Conservation (phyloP, 805 yeast species). For the Kodamaea hsintzibuensis region DNA sequence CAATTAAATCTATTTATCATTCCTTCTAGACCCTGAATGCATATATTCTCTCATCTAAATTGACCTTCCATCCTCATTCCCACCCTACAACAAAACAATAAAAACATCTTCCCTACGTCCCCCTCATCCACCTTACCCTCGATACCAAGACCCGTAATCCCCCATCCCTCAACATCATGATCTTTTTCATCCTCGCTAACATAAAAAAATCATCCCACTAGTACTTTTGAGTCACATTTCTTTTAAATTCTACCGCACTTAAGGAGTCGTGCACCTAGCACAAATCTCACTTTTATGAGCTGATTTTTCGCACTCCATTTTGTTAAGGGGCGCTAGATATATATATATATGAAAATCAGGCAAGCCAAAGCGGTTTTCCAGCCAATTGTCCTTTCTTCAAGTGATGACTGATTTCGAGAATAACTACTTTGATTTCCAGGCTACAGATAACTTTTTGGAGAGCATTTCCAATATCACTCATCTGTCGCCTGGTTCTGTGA, state of each 20-base stretch:
- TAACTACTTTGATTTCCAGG: conserved; percentile 24
- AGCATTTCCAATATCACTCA: conserved; percentile 24
- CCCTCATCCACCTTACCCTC: too few species aligned
- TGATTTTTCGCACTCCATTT: neutral
- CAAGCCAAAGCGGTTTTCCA: neutral
- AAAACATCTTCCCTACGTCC: too few species aligned
- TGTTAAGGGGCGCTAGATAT: neutral
- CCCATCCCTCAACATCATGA: too few species aligned
- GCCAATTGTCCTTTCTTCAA: neutral
- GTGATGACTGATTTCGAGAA: conserved; percentile 17
- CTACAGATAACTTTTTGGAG: conserved; percentile 31
- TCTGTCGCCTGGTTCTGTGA: conserved; percentile 21
- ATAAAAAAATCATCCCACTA: neutral
- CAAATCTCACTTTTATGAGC: conserved; percentile 2
- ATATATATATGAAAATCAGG: neutral
- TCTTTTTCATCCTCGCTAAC: too few species aligned
- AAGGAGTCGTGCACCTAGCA: neutral
- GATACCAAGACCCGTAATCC: too few species aligned
- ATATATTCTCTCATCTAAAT: too few species aligned
- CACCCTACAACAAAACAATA: too few species aligned
- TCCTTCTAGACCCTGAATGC: too few species aligned
- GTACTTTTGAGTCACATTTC: neutral
- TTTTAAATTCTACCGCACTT: neutral
- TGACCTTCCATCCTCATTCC: too few species aligned
- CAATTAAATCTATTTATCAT: too few species aligned